phyloP scores from a whole-genome alignment of 2,329 filamentous ascomycete species.

The Pseudogymnoascus sp. region DNA sequence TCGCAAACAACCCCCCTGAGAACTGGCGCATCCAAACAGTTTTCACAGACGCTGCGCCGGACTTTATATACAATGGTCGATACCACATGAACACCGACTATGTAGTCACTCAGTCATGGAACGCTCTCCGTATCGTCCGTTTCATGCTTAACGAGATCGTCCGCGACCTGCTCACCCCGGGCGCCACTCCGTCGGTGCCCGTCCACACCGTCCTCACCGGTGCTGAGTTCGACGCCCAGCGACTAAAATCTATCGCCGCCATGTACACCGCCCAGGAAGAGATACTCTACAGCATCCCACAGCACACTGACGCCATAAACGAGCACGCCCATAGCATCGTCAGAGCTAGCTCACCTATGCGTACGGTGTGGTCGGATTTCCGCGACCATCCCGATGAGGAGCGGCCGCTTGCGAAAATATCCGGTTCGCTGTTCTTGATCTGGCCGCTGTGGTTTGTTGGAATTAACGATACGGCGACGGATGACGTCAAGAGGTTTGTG shows the following conservation, averaged over 20 bases:
- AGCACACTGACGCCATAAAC: constrained; percentile 15
- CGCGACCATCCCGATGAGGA: background rate
- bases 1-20: constrained; percentile 14
- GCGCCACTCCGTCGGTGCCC: constrained; percentile 11
- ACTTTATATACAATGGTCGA: constrained; percentile 20
- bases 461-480: constrained; percentile 15
- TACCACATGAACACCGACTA: constrained; percentile 25
- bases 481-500: constrained; percentile 17
- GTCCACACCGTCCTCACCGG: constrained; percentile 16
- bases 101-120: constrained; percentile 25
- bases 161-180: constrained; percentile 14
- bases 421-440: constrained; percentile 22
- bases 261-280: constrained; percentile 18
- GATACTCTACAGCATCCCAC: constrained; percentile 22
- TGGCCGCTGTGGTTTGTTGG: constrained; percentile 26
- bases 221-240: constrained; percentile 19
- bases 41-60: constrained; percentile 18
- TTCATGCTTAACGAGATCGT: constrained; percentile 22
- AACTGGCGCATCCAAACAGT: constrained; percentile 21
- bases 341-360: background rate
- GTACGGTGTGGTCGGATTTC: background rate
- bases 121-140: constrained; percentile 18
- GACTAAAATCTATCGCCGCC: constrained; percentile 20
- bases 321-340: background rate
- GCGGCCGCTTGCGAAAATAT: constrained; percentile 14